Percentiles rank a stretch among this genome's conserved stretches.
Evolutionary conservation across 1,139 yeast genomes (phyloP).

Genomic region (Pichia terricola): DNA sequence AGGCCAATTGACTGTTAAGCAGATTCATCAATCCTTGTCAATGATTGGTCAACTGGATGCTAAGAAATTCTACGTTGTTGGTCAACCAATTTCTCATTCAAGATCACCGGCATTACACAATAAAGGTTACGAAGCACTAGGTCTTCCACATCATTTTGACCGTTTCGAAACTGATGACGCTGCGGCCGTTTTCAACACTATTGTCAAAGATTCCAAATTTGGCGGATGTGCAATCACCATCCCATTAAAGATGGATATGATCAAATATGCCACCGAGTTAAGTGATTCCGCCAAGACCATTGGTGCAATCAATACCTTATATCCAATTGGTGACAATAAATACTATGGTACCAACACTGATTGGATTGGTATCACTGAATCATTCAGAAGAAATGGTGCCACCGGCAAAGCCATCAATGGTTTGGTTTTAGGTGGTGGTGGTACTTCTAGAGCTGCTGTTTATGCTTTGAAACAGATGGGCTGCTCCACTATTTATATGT

Average conservation of each 20-base stretch:
- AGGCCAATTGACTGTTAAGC: conserved; percentile 57
- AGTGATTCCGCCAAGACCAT: conserved; percentile 66
- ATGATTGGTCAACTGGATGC: conserved; percentile 51
- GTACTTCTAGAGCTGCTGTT: conserved; percentile 92
- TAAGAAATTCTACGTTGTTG: conserved; percentile 67
- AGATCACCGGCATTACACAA: conserved; percentile 82
- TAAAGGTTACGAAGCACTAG: conserved; percentile 60
- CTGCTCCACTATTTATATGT: conserved; percentile 62
- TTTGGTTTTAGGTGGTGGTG: conserved; percentile 91
- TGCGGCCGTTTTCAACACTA: conserved; percentile 34
- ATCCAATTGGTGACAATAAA: conserved; percentile 44
- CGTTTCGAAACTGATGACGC: conserved; percentile 63
- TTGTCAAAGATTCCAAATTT: conserved; percentile 43
- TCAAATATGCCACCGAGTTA: conserved; percentile 51
- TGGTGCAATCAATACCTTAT: conserved; percentile 91
- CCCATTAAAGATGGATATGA: conserved; percentile 76
- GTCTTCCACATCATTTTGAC: conserved; percentile 68
- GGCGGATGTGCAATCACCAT: conserved; percentile 93
- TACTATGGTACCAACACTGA: conserved; percentile 89
- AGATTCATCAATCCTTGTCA: conserved; percentile 52
- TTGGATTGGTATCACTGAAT: conserved; percentile 78
- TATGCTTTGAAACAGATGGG: conserved; percentile 79
- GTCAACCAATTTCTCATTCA: conserved; percentile 77
- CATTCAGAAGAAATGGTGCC: conserved; percentile 56
- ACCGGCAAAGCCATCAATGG: conserved; percentile 32